A percentile compares a stretch with the other conserved stretches of the same genome.
Conservation (phyloP, 495 filamentous ascomycete species). For the Annulohypoxylon nitens region DNA sequence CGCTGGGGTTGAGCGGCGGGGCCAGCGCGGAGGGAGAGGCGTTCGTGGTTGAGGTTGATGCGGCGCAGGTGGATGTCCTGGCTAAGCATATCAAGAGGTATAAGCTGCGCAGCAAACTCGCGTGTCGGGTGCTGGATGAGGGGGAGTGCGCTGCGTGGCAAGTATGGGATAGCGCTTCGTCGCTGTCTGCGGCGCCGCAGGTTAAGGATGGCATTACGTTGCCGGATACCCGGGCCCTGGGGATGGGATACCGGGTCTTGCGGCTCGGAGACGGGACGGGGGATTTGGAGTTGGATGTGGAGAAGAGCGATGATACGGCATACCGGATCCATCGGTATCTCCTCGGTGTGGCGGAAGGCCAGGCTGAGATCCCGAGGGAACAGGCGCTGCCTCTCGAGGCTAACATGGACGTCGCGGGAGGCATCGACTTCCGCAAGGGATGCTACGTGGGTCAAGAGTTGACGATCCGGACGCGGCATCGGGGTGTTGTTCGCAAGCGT, state of each 20-base stretch:
- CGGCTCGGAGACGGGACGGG: conserved; percentile 51
- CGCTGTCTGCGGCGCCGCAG: conserved; percentile 11
- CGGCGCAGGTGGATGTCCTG: conserved; percentile 69
- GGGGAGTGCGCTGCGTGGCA: conserved; percentile 76
- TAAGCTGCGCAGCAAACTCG: conserved; percentile 84
- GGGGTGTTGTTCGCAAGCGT: conserved; percentile 90
- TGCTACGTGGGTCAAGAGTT: conserved; percentile 98
- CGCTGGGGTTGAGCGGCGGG: conserved; percentile 47
- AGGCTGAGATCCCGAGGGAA: conserved; percentile 76
- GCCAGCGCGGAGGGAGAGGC: conserved; percentile 59
- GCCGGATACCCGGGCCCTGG: conserved; percentile 74
- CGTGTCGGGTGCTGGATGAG: conserved; percentile 71
- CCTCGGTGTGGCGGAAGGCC: conserved; percentile 86
- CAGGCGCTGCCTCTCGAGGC: conserved; percentile 82
- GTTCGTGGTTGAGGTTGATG: conserved; percentile 88
- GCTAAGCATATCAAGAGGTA: conserved; percentile 81
- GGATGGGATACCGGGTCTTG: conserved; percentile 73
- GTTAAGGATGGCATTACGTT: conserved; percentile 56
- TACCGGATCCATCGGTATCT: conserved; percentile 82
- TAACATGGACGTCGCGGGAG: conserved; percentile 86
- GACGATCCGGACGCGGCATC: conserved; percentile 93
- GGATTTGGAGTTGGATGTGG: conserved; percentile 47
- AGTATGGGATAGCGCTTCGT: conserved; percentile 65
- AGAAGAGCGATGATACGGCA: conserved; percentile 48
- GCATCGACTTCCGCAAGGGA: conserved; percentile 92